phyloP scores from a whole-genome alignment of 805 yeast genomes.

The Kuraishia borneana region DNA sequence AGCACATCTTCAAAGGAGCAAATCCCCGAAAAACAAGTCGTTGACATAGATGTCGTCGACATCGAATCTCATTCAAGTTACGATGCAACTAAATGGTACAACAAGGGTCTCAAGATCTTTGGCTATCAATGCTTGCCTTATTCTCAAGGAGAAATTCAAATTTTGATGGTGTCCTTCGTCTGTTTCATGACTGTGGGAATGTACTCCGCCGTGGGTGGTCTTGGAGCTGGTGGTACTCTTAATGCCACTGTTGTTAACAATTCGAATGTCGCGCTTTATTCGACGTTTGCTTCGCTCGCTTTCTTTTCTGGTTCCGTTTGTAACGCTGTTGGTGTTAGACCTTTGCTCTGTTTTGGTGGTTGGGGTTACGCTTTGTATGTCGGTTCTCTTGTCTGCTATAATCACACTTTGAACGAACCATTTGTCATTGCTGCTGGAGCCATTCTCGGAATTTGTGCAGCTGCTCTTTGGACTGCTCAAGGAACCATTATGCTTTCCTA shows the following conservation, averaged over 20 bases:
- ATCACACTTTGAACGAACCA: slow-evolving; percentile 31
- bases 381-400: slow-evolving; percentile 34
- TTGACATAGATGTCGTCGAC: neutral
- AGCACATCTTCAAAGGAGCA: neutral
- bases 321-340: slow-evolving; percentile 35
- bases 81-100: slow-evolving; percentile 24
- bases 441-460: slow-evolving; percentile 40
- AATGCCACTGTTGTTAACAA: slow-evolving; percentile 29
- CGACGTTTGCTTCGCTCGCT: slow-evolving; percentile 46
- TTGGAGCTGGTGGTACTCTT: slow-evolving; percentile 34
- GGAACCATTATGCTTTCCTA: slow-evolving; percentile 46
- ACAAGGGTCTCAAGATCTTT: slow-evolving; percentile 15
- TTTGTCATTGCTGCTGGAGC: slow-evolving; percentile 46
- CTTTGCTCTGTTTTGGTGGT: slow-evolving; percentile 39
- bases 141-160: slow-evolving; percentile 14
- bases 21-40: neutral
- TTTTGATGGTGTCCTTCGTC: slow-evolving; percentile 29
- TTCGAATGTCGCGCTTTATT: slow-evolving; percentile 40
- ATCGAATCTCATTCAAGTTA: slow-evolving; percentile 1
- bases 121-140: slow-evolving; percentile 12
- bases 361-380: slow-evolving; percentile 41
- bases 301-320: slow-evolving; percentile 45
- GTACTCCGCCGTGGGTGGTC: slow-evolving; percentile 38
- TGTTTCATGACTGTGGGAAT: slow-evolving; percentile 35
- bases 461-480: slow-evolving; percentile 45